These are phyloP conservation scores for Termitomyces sp. DNA, from an alignment of 768 basidiomycete genomes.

Conservation along the genomic window DNA sequence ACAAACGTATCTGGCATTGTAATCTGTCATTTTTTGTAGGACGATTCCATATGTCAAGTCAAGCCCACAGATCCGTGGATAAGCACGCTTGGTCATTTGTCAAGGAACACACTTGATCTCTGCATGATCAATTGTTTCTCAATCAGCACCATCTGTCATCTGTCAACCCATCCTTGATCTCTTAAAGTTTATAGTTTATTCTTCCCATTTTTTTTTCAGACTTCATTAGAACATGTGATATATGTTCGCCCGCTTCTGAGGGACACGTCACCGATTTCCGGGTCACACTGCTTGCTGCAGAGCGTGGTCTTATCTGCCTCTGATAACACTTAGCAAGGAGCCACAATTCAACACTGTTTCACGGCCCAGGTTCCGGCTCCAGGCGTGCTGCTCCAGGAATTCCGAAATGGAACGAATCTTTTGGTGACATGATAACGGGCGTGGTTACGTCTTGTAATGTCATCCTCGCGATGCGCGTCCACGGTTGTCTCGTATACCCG, in stretches of 20 bases:
- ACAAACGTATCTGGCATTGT: background rate
- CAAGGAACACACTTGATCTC: background rate
- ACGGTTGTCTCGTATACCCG: slow-evolving; percentile 1
- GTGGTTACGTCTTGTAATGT: slow-evolving; percentile 8
- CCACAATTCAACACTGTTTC: background rate
- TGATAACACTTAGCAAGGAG: background rate
- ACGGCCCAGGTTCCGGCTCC: background rate
- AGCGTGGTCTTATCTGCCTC: background rate
- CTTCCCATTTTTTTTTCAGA: background rate
- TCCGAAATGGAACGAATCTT: slow-evolving; percentile 9
- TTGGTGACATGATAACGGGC: background rate
- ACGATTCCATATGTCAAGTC: no score
- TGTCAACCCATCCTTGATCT: background rate
- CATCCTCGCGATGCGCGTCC: slow-evolving; percentile 1
- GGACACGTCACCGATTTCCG: background rate
- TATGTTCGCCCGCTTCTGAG: background rate
- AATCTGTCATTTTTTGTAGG: background rate
- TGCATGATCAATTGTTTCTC: background rate
- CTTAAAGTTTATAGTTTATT: background rate
- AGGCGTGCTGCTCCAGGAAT: background rate
- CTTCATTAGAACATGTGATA: background rate
- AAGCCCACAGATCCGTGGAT: no score
- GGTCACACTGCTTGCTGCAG: background rate
- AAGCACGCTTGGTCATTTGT: background rate
- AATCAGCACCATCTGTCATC: background rate